Percentiles rank a stretch among this genome's conserved stretches.
Evolutionary conservation across 192 early-diverging fungal species (phyloP).

Genomic region (Pilobolus umbonatus): DNA sequence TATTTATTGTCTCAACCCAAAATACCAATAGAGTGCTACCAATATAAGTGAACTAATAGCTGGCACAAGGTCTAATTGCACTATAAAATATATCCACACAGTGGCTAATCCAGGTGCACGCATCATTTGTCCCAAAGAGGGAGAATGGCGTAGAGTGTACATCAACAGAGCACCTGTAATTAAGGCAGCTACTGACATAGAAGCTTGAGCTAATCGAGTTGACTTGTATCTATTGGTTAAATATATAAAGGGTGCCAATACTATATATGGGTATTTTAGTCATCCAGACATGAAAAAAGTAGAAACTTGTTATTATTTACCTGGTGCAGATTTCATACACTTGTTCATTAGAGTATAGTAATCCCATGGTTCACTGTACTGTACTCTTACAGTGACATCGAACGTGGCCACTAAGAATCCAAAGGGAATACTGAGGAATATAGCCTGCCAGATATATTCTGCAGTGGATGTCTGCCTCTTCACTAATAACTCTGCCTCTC

Average conservation of each 20-base stretch:
- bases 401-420: slow-evolving; percentile 30
- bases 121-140: slow-evolving; percentile 66
- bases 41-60: slow-evolving; percentile 38
- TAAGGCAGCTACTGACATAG: slow-evolving; percentile 45
- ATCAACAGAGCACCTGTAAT: slow-evolving; percentile 59
- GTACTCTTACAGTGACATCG: slow-evolving; percentile 35
- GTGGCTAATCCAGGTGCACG: slow-evolving; percentile 68
- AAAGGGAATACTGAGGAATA: slow-evolving; percentile 33
- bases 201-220: slow-evolving; percentile 36
- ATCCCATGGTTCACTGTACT: slow-evolving; percentile 33
- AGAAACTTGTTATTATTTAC: slow-evolving; percentile 12
- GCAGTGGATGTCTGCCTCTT: slow-evolving; percentile 6
- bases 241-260: slow-evolving; percentile 56
- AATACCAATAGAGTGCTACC: slow-evolving; percentile 42
- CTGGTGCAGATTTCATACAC: slow-evolving; percentile 23
- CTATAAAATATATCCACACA: slow-evolving; percentile 58
- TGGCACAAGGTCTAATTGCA: slow-evolving; percentile 45
- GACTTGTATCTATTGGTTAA: slow-evolving; percentile 52
- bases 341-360: slow-evolving; percentile 3
- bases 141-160: slow-evolving; percentile 57
- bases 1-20: slow-evolving; percentile 28
- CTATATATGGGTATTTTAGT: slow-evolving; percentile 16
- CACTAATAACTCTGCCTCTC: slow-evolving; percentile 9
- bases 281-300: neutral
- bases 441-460: slow-evolving; percentile 32